These are phyloP conservation scores for Bruguiera sexangula DNA, from an alignment of 345 rosid genomes.

Conservation along the genomic window DNA sequence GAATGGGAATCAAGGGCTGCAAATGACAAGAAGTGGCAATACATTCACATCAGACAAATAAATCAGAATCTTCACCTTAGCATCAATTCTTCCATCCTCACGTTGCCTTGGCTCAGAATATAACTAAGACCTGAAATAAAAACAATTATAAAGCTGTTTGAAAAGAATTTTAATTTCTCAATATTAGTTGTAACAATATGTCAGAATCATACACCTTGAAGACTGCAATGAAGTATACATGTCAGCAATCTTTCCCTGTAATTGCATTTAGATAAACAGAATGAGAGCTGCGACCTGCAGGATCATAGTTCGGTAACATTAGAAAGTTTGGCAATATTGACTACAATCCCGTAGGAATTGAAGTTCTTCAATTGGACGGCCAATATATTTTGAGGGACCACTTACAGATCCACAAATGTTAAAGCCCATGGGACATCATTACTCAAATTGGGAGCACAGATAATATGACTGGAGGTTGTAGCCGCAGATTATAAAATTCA, in stretches of 20 bases:
- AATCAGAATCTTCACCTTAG: slow-evolving; percentile 48
- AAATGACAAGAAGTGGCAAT: too few species aligned
- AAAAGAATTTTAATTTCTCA: background rate
- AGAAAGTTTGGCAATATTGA: slow-evolving; percentile 4
- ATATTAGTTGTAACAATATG: background rate
- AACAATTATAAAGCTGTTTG: background rate
- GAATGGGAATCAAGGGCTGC: too few species aligned
- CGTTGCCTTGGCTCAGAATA: slow-evolving; percentile 87
- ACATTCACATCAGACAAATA: too few species aligned
- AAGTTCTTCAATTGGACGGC: slow-evolving; percentile 84
- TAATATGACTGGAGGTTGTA: background rate
- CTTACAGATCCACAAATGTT: too few species aligned
- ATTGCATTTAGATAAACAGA: slow-evolving; percentile 18
- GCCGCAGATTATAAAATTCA: background rate
- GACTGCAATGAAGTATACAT: slow-evolving; percentile 89
- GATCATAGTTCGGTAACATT: slow-evolving; percentile 1
- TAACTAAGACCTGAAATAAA: slow-evolving; percentile 63
- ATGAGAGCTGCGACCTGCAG: slow-evolving; percentile 1
- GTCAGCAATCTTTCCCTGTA: slow-evolving; percentile 92
- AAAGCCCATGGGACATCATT: too few species aligned
- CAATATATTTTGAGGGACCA: slow-evolving; percentile 15
- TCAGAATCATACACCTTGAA: slow-evolving; percentile 51
- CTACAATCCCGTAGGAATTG: slow-evolving; percentile 81
- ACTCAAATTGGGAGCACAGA: background rate
- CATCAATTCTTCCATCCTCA: slow-evolving; percentile 65